A percentile compares a stretch with the other conserved stretches of the same genome.
phyloP scores from a whole-genome alignment of 495 filamentous ascomycete genomes.

The Filosporella fistucella region DNA sequence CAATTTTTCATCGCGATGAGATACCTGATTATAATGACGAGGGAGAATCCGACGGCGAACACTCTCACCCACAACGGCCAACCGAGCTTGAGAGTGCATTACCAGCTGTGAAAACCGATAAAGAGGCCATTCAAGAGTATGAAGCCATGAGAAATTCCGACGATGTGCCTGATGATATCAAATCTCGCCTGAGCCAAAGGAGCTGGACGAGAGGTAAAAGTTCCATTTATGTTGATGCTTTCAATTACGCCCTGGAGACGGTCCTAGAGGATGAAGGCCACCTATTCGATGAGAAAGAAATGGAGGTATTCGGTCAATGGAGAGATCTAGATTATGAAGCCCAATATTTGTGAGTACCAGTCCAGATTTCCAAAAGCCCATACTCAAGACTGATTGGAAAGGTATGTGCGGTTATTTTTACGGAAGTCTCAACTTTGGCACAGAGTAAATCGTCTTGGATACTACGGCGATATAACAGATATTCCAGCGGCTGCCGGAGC shows the following conservation, averaged over 20 bases:
- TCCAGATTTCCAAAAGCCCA: not conserved
- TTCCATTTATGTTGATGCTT: slow-evolving; percentile 96
- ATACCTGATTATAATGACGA: slow-evolving; percentile 30
- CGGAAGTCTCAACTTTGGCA: slow-evolving; percentile 96
- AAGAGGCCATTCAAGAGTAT: slow-evolving; percentile 77
- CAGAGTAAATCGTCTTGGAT: slow-evolving; percentile 69
- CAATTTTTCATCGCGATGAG: slow-evolving; percentile 16
- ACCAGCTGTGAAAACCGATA: slow-evolving; percentile 59
- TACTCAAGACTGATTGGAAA: slow-evolving; percentile 27
- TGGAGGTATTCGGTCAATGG: slow-evolving; percentile 75
- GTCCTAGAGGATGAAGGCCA: slow-evolving; percentile 87
- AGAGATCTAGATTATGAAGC: slow-evolving; percentile 72
- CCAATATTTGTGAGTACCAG: slow-evolving; percentile 53
- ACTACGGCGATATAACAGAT: slow-evolving; percentile 80
- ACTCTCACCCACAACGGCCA: slow-evolving; percentile 29
- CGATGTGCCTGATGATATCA: slow-evolving; percentile 20
- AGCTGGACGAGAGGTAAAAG: slow-evolving; percentile 51
- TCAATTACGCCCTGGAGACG: slow-evolving; percentile 88
- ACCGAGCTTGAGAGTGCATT: slow-evolving; percentile 79
- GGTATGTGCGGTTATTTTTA: slow-evolving; percentile 90
- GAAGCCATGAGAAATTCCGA: slow-evolving; percentile 49
- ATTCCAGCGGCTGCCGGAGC: slow-evolving; percentile 55
- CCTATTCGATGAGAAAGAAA: slow-evolving; percentile 79
- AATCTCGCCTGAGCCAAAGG: slow-evolving; percentile 30
- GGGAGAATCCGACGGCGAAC: slow-evolving; percentile 27